phyloP scores from a whole-genome alignment of 2,329 filamentous ascomycete genomes.

The Monilinia fructigena region DNA sequence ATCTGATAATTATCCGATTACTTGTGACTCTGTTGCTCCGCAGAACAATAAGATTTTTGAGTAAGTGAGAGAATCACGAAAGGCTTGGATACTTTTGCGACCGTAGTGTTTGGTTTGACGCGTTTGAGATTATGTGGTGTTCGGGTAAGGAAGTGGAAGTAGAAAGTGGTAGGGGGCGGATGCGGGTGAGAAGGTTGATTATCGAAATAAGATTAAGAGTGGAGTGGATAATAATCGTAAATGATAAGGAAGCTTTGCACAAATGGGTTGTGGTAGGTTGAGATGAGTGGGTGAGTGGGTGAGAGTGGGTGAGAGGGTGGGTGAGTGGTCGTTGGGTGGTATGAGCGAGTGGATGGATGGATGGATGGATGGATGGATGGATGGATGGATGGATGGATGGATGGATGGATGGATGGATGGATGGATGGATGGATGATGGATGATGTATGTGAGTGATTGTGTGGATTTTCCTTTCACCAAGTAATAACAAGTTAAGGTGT shows the following conservation, averaged over 20 bases:
- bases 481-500: too few species aligned
- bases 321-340: too few species aligned
- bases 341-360: too few species aligned
- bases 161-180: slow-evolving; percentile 15
- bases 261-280: background rate
- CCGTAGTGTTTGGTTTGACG: slow-evolving; percentile 21
- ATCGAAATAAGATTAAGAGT: slow-evolving; percentile 24
- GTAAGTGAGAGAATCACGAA: slow-evolving; percentile 5
- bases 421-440: background rate
- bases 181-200: slow-evolving; percentile 24
- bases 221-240: slow-evolving; percentile 7
- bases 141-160: slow-evolving; percentile 13
- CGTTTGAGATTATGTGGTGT: slow-evolving; percentile 22
- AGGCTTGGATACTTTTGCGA: slow-evolving; percentile 24
- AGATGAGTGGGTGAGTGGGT: background rate
- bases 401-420: background rate
- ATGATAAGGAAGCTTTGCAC: slow-evolving; percentile 19
- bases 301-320: background rate
- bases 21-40: background rate
- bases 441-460: background rate
- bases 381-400: background rate
- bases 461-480: background rate
- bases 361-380: background rate
- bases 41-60: slow-evolving; percentile 1
- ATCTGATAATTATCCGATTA: slow-evolving; percentile 2